Evolutionary conservation across 2,329 filamentous ascomycete genomes (phyloP).

Genomic region (Juglanconis oblonga): DNA sequence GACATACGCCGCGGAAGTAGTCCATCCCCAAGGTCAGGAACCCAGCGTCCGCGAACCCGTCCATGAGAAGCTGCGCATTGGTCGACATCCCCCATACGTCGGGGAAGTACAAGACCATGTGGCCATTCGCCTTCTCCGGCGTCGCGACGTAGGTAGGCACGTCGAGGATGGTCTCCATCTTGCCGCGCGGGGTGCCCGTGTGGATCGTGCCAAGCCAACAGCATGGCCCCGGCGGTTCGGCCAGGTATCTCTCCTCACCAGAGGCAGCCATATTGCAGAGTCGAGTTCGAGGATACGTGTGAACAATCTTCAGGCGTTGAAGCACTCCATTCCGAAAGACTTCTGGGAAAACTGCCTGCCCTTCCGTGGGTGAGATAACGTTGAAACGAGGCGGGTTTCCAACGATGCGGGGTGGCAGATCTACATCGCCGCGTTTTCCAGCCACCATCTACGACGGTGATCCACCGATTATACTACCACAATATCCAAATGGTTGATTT

Average conservation of each 20-base stretch:
- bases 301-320: no score
- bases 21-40: constrained; percentile 41
- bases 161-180: constrained; percentile 29
- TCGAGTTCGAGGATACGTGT: neutral
- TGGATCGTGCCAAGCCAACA: constrained; percentile 39
- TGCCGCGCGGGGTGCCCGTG: constrained; percentile 34
- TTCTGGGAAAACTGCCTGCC: no score
- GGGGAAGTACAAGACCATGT: constrained; percentile 43
- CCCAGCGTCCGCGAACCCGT: constrained; percentile 42
- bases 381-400: no score
- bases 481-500: no score
- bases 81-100: constrained; percentile 43
- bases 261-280: neutral
- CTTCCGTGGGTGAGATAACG: no score
- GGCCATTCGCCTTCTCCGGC: constrained; percentile 33
- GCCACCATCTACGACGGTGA: no score
- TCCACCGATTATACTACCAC: no score
- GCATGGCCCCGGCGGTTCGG: constrained; percentile 34
- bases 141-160: constrained; percentile 38
- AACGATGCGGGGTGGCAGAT: no score
- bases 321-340: no score
- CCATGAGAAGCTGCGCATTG: constrained; percentile 43
- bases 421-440: no score
- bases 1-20: constrained; percentile 40
- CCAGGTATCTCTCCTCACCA: constrained; percentile 22